These are phyloP conservation scores for Acanthamoeba triangularis DNA, from an alignment of 208 protist species.

Conservation along the genomic window DNA sequence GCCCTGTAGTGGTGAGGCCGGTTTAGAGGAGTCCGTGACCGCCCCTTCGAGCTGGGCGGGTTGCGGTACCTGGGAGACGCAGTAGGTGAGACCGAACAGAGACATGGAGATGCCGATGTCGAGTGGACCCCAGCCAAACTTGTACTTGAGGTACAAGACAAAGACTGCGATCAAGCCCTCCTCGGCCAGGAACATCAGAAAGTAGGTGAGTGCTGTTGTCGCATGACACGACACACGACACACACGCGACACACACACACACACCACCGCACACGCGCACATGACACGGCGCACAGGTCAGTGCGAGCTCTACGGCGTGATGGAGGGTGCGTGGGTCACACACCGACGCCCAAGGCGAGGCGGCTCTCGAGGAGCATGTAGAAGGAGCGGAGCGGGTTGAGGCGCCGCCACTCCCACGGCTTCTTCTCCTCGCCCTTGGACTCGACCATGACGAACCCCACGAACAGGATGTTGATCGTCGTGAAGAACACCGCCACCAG, in stretches of 20 bases:
- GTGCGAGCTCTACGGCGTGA: neutral
- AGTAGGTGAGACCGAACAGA: constrained; percentile 51
- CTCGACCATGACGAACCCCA: constrained; percentile 59
- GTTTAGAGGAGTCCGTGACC: neutral
- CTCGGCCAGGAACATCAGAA: constrained; percentile 36
- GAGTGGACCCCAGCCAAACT: constrained; percentile 47
- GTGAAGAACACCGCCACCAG: neutral
- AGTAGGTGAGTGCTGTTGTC: neutral
- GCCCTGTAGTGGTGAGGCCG: neutral
- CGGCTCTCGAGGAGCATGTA: neutral
- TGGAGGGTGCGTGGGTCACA: neutral
- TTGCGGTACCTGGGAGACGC: constrained; percentile 18
- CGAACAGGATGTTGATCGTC: constrained; percentile 28
- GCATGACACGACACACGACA: neutral
- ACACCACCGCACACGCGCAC: too few relatives aligned
- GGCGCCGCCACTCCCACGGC: neutral
- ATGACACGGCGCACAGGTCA: neutral
- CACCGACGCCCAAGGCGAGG: constrained; percentile 5
- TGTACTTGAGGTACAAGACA: constrained; percentile 49
- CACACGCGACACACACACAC: neutral
- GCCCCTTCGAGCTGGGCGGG: too few relatives aligned
- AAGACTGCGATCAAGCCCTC: constrained; percentile 25
- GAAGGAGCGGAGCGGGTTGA: constrained; percentile 57
- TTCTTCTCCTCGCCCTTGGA: constrained; percentile 7
- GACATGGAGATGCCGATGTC: constrained; percentile 30